Evolutionary conservation across 345 rosid genomes (phyloP).

Genomic region (Dipteronia sinensis): DNA sequence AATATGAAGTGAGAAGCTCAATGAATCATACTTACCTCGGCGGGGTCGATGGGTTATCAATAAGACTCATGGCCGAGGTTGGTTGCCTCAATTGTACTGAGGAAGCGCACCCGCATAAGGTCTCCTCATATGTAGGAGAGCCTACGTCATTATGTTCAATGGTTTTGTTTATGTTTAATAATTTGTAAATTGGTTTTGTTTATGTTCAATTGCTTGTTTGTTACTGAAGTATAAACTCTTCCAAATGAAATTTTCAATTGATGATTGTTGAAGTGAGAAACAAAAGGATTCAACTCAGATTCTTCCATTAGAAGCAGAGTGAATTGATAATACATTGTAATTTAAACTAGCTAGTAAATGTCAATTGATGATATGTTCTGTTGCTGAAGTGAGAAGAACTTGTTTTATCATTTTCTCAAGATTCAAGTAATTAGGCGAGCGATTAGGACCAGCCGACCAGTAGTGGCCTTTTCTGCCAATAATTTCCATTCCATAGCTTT

Average conservation of each 20-base stretch:
- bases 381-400: neutral
- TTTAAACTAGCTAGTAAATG: too few relatives aligned
- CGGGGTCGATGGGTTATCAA: neutral
- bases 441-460: neutral
- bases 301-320: too few relatives aligned
- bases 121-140: constrained; percentile 42
- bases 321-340: too few relatives aligned
- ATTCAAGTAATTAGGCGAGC: constrained; percentile 18
- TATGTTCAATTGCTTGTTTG: too few relatives aligned
- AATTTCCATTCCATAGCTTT: constrained; percentile 18
- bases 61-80: neutral
- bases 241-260: too few relatives aligned
- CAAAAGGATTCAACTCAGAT: too few relatives aligned
- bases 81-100: neutral
- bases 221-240: too few relatives aligned
- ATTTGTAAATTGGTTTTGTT: too few relatives aligned
- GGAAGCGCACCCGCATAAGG: neutral
- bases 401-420: constrained; percentile 11
- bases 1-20: neutral
- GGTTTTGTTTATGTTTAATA: too few relatives aligned
- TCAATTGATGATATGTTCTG: neutral
- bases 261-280: too few relatives aligned
- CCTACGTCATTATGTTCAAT: constrained; percentile 39
- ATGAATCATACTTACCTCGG: neutral
- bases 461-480: constrained; percentile 8